A percentile compares a stretch with the other conserved stretches of the same genome.
phyloP scores from a whole-genome alignment of 805 yeast genomes.

The Cyberlindnera euphorbiae region DNA sequence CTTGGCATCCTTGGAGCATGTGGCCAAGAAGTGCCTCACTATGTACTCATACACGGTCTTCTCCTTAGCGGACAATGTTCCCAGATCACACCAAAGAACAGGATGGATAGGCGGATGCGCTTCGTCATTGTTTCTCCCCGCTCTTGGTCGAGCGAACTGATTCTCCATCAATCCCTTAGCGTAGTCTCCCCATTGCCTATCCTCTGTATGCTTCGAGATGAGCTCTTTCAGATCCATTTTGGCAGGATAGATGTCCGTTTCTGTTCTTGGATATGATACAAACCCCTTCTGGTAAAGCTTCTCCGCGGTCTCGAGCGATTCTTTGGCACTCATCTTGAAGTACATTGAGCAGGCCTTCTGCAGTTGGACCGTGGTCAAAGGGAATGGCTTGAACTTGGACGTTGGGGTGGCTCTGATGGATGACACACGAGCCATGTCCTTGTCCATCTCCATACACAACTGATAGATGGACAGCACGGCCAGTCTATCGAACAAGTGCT shows the following conservation, averaged over 20 bases:
- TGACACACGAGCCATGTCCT: slow-evolving; percentile 46
- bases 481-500: slow-evolving; percentile 67
- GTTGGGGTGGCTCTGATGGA: slow-evolving; percentile 58
- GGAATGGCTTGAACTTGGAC: slow-evolving; percentile 76
- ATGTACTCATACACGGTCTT: slow-evolving; percentile 81
- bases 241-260: slow-evolving; percentile 81
- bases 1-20: slow-evolving; percentile 86
- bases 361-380: slow-evolving; percentile 89
- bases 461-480: slow-evolving; percentile 63
- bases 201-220: slow-evolving; percentile 54
- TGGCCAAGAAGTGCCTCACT: slow-evolving; percentile 80
- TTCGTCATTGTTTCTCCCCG: slow-evolving; percentile 82
- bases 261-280: slow-evolving; percentile 95
- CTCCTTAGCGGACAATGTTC: slow-evolving; percentile 38
- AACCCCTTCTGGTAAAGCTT: slow-evolving; percentile 79
- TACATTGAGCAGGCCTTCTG: slow-evolving; percentile 79
- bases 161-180: slow-evolving; percentile 42
- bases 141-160: slow-evolving; percentile 61
- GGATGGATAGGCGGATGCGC: slow-evolving; percentile 99
- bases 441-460: slow-evolving; percentile 43
- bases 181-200: slow-evolving; percentile 66
- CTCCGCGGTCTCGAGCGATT: slow-evolving; percentile 76
- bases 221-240: slow-evolving; percentile 65
- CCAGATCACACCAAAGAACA: slow-evolving; percentile 40
- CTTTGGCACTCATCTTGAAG: slow-evolving; percentile 76